Evolutionary conservation across 306 rosid genomes (phyloP).

Genomic region (Trichosanthes cucumerina): DNA sequence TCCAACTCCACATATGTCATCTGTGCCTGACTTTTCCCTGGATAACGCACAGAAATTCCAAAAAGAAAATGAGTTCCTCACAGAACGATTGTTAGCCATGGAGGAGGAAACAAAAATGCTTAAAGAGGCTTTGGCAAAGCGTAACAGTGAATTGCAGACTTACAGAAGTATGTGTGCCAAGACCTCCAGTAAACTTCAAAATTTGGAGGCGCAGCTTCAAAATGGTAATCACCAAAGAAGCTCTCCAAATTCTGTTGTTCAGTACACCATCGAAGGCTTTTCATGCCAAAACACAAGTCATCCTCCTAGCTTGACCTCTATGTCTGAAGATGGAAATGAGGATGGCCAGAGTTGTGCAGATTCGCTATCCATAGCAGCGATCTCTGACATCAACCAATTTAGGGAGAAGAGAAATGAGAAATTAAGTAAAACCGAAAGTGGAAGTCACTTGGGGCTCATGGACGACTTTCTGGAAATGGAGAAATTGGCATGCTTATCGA

Average conservation of each 20-base stretch:
- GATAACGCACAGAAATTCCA: slow-evolving; percentile 73
- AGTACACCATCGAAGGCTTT: slow-evolving; percentile 45
- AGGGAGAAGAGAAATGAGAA: slow-evolving; percentile 49
- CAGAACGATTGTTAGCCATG: slow-evolving; percentile 68
- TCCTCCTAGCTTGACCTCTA: slow-evolving; percentile 73
- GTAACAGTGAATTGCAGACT: slow-evolving; percentile 91
- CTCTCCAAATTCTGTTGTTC: slow-evolving; percentile 62
- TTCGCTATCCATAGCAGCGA: slow-evolving; percentile 56
- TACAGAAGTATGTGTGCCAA: slow-evolving; percentile 86
- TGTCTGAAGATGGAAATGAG: slow-evolving; percentile 93
- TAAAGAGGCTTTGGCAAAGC: slow-evolving; percentile 91
- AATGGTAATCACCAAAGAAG: slow-evolving; percentile 49
- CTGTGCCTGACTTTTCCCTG: slow-evolving; percentile 51
- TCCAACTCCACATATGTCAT: slow-evolving; percentile 48
- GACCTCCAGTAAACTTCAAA: slow-evolving; percentile 72
- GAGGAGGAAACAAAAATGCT: slow-evolving; percentile 99
- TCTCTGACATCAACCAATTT: slow-evolving; percentile 47
- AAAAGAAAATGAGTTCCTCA: slow-evolving; percentile 88
- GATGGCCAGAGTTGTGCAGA: slow-evolving; percentile 68
- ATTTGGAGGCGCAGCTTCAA: slow-evolving; percentile 58
- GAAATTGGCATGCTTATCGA: slow-evolving; percentile 74
- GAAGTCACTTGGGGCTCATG: slow-evolving; percentile 77
- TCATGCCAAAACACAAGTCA: slow-evolving; percentile 61
- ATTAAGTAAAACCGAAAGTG: slow-evolving; percentile 47
- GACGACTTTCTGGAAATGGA: slow-evolving; percentile 98